These are phyloP conservation scores for Xylariaceae sp. DNA, from an alignment of 2,329 filamentous ascomycete species.

Conservation along the genomic window DNA sequence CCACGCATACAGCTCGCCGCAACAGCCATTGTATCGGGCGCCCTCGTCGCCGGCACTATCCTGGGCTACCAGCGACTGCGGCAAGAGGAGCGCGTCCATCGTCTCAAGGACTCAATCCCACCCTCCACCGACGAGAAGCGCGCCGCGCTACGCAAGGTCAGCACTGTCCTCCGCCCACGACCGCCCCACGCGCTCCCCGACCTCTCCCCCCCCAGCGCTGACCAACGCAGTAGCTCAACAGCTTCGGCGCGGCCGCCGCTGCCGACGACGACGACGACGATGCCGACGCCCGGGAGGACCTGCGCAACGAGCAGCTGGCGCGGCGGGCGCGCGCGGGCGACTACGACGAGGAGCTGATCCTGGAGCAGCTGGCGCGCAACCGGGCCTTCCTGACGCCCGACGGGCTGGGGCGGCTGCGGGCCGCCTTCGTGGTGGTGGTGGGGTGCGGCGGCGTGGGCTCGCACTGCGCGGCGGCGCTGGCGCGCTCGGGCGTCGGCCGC, in stretches of 20 bases:
- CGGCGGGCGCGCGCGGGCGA: conserved; percentile 54
- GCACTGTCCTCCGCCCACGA: no score
- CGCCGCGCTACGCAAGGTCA: no score
- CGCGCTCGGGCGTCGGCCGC: conserved; percentile 80
- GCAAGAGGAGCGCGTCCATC: conserved; percentile 43
- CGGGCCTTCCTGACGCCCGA: conserved; percentile 80
- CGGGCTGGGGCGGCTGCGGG: conserved; percentile 71
- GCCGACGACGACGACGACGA: no score
- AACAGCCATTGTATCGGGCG: conserved; percentile 60
- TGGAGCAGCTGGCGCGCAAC: conserved; percentile 91
- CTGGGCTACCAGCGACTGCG: conserved; percentile 56
- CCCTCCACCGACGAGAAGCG: conserved; percentile 18
- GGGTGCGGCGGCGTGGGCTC: conserved; percentile 93
- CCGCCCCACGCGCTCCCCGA: background rate
- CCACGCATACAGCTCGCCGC: conserved; percentile 56
- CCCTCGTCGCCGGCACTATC: conserved; percentile 51
- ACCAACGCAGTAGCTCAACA: conserved; percentile 44
- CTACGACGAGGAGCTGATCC: conserved; percentile 71
- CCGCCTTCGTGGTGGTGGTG: conserved; percentile 79
- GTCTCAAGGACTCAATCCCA: conserved; percentile 55
- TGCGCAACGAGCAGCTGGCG: conserved; percentile 50
- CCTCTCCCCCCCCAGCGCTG: conserved; percentile 3
- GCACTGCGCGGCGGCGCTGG: conserved; percentile 78
- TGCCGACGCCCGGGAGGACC: no score
- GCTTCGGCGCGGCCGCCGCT: conserved; percentile 42